Evolutionary conservation across 2,329 filamentous ascomycete species (phyloP).

Genomic region (Penicillium sp.): DNA sequence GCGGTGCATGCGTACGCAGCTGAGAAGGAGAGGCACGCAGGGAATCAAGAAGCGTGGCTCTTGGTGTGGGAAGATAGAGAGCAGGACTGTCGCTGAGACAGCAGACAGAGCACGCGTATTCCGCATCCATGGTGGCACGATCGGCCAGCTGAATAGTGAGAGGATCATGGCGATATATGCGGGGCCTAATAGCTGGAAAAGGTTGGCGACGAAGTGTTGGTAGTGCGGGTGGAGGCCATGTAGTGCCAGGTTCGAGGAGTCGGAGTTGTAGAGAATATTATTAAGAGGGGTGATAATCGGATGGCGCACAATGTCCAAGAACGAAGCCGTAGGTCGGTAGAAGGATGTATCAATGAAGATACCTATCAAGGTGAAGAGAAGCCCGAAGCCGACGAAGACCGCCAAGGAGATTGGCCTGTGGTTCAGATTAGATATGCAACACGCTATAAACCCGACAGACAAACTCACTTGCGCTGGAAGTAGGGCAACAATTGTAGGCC

Average conservation of each 20-base stretch:
- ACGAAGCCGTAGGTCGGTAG: slow-evolving; percentile 54
- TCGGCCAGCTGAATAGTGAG: slow-evolving; percentile 49
- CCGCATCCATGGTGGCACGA: slow-evolving; percentile 33
- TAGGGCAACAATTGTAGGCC: slow-evolving; percentile 80
- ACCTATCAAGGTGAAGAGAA: slow-evolving; percentile 69
- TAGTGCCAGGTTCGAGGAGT: slow-evolving; percentile 67
- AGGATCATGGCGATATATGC: slow-evolving; percentile 56
- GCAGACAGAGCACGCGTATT: slow-evolving; percentile 46
- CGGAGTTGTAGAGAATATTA: slow-evolving; percentile 74
- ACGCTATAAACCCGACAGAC: not conserved
- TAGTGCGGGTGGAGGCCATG: slow-evolving; percentile 80
- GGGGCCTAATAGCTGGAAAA: slow-evolving; percentile 72
- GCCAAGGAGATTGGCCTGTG: slow-evolving; percentile 59
- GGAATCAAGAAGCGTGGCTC: slow-evolving; percentile 56
- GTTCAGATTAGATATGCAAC: not conserved
- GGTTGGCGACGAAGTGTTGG: slow-evolving; percentile 71
- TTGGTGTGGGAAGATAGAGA: slow-evolving; percentile 52
- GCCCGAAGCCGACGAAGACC: slow-evolving; percentile 64
- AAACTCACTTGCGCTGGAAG: slow-evolving; percentile 73
- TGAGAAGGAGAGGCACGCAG: slow-evolving; percentile 52
- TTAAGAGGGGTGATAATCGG: slow-evolving; percentile 77
- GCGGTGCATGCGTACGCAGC: slow-evolving; percentile 46
- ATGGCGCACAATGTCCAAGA: slow-evolving; percentile 46
- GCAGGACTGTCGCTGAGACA: slow-evolving; percentile 44
- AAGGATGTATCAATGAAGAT: slow-evolving; percentile 83